phyloP scores from a whole-genome alignment of 1,284 basidiomycete species.

The Violaceomyces palustris region DNA sequence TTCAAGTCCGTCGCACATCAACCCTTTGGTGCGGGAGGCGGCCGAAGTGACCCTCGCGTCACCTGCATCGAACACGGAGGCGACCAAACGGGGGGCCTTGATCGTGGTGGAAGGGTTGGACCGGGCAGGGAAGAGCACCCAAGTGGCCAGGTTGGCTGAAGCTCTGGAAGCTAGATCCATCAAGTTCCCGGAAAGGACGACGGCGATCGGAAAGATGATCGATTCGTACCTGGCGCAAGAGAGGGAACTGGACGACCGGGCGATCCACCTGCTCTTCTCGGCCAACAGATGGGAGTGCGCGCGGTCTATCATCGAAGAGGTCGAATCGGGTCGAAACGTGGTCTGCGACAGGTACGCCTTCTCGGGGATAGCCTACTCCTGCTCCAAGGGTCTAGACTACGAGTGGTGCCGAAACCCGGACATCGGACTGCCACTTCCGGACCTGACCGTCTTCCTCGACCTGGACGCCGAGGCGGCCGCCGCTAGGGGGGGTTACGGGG shows the following conservation, averaged over 20 bases:
- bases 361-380: slow-evolving; percentile 90
- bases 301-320: slow-evolving; percentile 52
- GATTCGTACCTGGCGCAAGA: slow-evolving; percentile 78
- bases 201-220: slow-evolving; percentile 86
- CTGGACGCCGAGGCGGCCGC: slow-evolving; percentile 69
- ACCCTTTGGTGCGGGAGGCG: too few species aligned
- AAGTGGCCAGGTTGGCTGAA: slow-evolving; percentile 39
- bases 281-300: slow-evolving; percentile 87
- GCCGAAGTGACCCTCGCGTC: too few species aligned
- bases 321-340: slow-evolving; percentile 67
- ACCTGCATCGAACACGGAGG: too few species aligned
- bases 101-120: slow-evolving; percentile 52
- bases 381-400: slow-evolving; percentile 67
- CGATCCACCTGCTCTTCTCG: slow-evolving; percentile 89
- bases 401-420: slow-evolving; percentile 84
- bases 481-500: slow-evolving; percentile 77
- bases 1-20: too few species aligned
- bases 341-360: slow-evolving; percentile 94
- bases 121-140: slow-evolving; percentile 50
- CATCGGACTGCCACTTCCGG: slow-evolving; percentile 76
- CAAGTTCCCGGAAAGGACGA: slow-evolving; percentile 68
- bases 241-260: slow-evolving; percentile 81
- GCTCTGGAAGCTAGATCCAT: slow-evolving; percentile 29
- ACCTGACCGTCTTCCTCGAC: slow-evolving; percentile 81
- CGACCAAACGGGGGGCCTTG: slow-evolving; percentile 37